These are phyloP conservation scores for Fusarium annulatum DNA, from an alignment of 2,329 filamentous ascomycete genomes.

Conservation along the genomic window DNA sequence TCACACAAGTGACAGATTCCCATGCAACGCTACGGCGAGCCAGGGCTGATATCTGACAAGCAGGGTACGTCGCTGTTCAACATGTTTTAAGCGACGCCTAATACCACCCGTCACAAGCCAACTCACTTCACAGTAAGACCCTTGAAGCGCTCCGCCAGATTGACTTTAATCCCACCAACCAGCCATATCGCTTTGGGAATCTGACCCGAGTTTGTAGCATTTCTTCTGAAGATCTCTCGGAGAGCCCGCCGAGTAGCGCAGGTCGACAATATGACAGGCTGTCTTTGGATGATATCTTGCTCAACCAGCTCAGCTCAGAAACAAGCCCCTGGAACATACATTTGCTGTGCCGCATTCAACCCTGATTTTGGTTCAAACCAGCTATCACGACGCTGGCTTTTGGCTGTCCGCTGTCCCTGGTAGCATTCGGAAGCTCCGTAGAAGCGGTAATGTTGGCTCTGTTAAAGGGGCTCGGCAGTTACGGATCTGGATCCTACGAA, in stretches of 20 bases:
- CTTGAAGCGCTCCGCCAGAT: constrained; percentile 21
- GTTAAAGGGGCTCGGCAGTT: constrained; percentile 2
- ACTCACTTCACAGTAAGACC: constrained; percentile 20
- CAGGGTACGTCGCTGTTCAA: constrained; percentile 24
- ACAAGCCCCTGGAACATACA: background rate
- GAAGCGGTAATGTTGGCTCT: constrained; percentile 5
- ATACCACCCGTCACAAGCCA: background rate
- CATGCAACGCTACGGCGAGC: constrained; percentile 35
- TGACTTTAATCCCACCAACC: constrained; percentile 28
- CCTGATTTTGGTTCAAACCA: background rate
- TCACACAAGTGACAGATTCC: constrained; percentile 40
- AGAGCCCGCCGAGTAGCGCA: constrained; percentile 6
- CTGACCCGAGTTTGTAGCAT: constrained; percentile 28
- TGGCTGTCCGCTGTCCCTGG: background rate
- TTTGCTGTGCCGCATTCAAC: constrained; percentile 23
- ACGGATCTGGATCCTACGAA: background rate
- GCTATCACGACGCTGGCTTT: constrained; percentile 1
- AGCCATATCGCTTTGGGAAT: constrained; percentile 33
- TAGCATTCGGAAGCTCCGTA: constrained; percentile 10
- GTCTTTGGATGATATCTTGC: constrained; percentile 1
- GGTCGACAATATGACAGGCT: background rate
- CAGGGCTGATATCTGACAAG: constrained; percentile 29
- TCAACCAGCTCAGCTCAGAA: constrained; percentile 15
- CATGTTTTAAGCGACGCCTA: constrained; percentile 26
- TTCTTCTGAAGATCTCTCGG: constrained; percentile 30